phyloP scores from a whole-genome alignment of 257 asterid genomes.

The Mitragyna speciosa region DNA sequence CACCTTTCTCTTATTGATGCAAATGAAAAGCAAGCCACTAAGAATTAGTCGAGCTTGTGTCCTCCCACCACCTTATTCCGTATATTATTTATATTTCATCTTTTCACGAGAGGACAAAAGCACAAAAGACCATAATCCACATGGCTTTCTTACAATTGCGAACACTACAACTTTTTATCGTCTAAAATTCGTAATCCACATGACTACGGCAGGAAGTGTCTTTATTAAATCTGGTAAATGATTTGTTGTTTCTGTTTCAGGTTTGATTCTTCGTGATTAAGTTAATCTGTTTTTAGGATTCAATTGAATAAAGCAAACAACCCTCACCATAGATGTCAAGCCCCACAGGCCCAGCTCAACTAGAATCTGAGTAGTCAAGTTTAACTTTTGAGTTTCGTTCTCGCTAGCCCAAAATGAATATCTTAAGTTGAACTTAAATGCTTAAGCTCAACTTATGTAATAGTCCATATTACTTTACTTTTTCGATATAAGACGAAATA shows the following conservation, averaged over 20 bases:
- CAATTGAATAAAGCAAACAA: constrained; percentile 34
- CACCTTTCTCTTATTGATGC: not conserved
- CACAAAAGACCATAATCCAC: constrained; percentile 17
- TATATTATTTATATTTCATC: not conserved
- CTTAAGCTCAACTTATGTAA: no score
- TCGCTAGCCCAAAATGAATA: no score
- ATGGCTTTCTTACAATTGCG: constrained; percentile 6
- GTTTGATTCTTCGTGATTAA: constrained; percentile 65
- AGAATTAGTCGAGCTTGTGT: not conserved
- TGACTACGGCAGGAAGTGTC: constrained; percentile 23
- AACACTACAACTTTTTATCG: constrained; percentile 9
- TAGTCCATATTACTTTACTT: no score
- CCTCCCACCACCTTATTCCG: not conserved
- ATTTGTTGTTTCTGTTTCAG: constrained; percentile 26
- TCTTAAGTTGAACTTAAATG: no score
- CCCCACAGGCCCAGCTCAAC: no score
- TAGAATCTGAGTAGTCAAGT: no score
- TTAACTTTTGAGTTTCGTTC: no score
- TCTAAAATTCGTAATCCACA: constrained; percentile 29
- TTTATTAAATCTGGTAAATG: constrained; percentile 19
- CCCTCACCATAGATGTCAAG: no score
- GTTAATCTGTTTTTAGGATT: constrained; percentile 43
- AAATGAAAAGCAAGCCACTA: not conserved
- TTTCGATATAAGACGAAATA: no score
- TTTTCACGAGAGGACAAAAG: constrained; percentile 15